Evolutionary conservation across 108 stramenopile genomes (phyloP).

Genomic region (Mayamaea pseudoterrestris): DNA sequence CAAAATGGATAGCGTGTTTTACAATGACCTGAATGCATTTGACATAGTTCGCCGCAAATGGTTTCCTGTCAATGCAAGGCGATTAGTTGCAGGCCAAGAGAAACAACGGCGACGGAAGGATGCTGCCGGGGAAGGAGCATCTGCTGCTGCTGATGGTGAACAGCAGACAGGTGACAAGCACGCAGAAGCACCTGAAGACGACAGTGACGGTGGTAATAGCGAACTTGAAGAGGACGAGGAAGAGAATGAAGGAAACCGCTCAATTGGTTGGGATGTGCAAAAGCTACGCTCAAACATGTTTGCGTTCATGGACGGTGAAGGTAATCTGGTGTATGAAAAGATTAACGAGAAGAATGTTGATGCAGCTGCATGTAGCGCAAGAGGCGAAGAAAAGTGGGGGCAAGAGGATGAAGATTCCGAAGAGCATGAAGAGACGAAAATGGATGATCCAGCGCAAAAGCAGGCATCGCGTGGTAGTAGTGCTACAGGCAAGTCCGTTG

Average conservation of each 20-base stretch:
- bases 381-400: constrained; percentile 30
- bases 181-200: constrained; percentile 15
- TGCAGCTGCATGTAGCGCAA: constrained; percentile 14
- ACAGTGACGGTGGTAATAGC: constrained; percentile 18
- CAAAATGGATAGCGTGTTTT: constrained; percentile 67
- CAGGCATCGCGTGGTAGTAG: background rate
- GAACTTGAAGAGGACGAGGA: constrained; percentile 21
- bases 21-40: constrained; percentile 75
- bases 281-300: constrained; percentile 81
- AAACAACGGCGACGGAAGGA: constrained; percentile 12
- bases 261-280: constrained; percentile 67
- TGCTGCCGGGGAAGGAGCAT: background rate
- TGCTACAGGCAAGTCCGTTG: background rate
- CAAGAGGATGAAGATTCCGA: constrained; percentile 3
- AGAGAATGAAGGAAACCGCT: constrained; percentile 22
- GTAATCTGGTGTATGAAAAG: constrained; percentile 78
- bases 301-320: constrained; percentile 79
- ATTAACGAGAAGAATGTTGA: constrained; percentile 30
- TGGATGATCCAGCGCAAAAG: background rate
- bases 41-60: constrained; percentile 77
- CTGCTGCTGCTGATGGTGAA: background rate
- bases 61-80: constrained; percentile 55
- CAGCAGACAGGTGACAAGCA: constrained; percentile 10
- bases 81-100: constrained; percentile 23
- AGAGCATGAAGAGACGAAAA: constrained; percentile 2